Base-by-base conservation (phyloP, 805 yeast genomes). In the Wickerhamomyces chaumierensis region DNA sequence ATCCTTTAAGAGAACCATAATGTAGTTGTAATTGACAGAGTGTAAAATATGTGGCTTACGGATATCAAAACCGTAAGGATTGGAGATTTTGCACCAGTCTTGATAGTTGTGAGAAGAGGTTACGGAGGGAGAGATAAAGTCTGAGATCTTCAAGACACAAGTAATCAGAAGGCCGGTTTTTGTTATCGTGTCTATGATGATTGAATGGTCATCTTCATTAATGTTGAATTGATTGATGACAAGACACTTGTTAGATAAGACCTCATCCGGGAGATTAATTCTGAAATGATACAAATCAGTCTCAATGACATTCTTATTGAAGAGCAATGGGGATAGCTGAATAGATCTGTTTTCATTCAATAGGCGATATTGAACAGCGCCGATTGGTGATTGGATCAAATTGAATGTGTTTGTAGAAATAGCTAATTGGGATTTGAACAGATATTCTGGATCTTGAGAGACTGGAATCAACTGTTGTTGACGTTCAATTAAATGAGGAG, bases 61-160 rank as follows among this genome's bases (percentile, higher is more conserved):
- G 5, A 72, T 52, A 25, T 71, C 73, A 46, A 79, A 75, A 7
- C 75, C 69, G 55, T 79, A 82, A 1, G 92, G 88, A 29, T 72
- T 71, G 7, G 82, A 71, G 39, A 78, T 73, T 42, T 66, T 66
- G 39, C 84, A 75, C 92, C 94, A 85, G 34, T 69, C 60, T 34
- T 40, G 35, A 29, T 46, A 50, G 5, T 48, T 44, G 14, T 40
- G 36, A 2, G 57, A 50, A 3, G 39, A 17, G 36, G 33, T 36
- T 27, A 39, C 45, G 31, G 38, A 43, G 14, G 31, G 41, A n/a
- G 39, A 34, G 16, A 56, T 43, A 44, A 81, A 79, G 39, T 70
- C 66, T 3, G 60, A 48, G 9, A 68, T 44, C 15, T 61, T 56
- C 21, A 81, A 43, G 3, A 56, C 50, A 25, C 78, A 44, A 0